These are phyloP conservation scores for Hemisphaericaspora xylofermentans DNA, from an alignment of 1,139 yeast species.

Conservation along the genomic window DNA sequence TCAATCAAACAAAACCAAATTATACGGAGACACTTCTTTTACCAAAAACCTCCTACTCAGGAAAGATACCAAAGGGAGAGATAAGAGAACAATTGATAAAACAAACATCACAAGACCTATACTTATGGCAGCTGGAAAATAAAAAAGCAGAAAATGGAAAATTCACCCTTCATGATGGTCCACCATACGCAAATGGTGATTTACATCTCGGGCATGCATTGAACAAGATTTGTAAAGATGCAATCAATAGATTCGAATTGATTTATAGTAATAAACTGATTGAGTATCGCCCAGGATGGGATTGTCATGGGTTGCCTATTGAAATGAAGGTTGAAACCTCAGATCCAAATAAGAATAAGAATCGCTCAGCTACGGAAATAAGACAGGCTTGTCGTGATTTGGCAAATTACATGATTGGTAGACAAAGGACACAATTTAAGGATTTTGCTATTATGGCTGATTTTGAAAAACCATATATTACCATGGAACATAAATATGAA, in stretches of 20 bases:
- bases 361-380: conserved; percentile 45
- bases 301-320: conserved; percentile 96
- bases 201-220: conserved; percentile 92
- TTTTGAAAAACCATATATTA: conserved; percentile 69
- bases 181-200: conserved; percentile 97
- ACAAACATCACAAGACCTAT: conserved; percentile 30
- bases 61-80: conserved; percentile 38
- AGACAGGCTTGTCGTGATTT: conserved; percentile 65
- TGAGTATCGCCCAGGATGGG: conserved; percentile 92
- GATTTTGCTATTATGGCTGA: conserved; percentile 81
- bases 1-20: conserved; percentile 8
- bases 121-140: conserved; percentile 33
- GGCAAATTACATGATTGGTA: conserved; percentile 63
- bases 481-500: conserved; percentile 72
- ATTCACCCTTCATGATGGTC: conserved; percentile 93
- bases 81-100: conserved; percentile 25
- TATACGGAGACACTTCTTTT: conserved; percentile 40
- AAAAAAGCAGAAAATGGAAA: conserved; percentile 4
- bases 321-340: conserved; percentile 58
- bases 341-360: conserved; percentile 13
- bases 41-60: conserved; percentile 43
- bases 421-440: conserved; percentile 64
- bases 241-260: conserved; percentile 71
- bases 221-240: conserved; percentile 85
- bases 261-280: conserved; percentile 57